Conservation (phyloP, 768 basidiomycete species). For the Suillus paluster region DNA sequence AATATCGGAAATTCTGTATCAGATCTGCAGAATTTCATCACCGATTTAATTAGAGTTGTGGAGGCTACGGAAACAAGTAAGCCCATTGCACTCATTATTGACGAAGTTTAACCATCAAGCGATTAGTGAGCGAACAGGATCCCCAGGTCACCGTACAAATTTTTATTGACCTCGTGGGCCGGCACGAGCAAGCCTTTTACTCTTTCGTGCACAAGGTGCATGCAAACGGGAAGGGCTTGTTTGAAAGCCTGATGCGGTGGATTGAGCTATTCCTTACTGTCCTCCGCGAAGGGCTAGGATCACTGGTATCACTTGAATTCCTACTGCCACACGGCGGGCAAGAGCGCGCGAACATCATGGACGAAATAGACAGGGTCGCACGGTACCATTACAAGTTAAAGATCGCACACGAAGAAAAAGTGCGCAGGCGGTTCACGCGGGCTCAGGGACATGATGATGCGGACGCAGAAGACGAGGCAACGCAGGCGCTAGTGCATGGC, state of each 20-base stretch:
- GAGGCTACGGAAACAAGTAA: conserved; percentile 88
- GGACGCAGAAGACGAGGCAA: conserved; percentile 83
- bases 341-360: conserved; percentile 76
- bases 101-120: conserved; percentile 8
- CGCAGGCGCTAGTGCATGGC: conserved; percentile 76
- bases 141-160: conserved; percentile 86
- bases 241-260: conserved; percentile 95
- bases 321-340: conserved; percentile 82
- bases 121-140: conserved; percentile 78
- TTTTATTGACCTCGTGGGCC: conserved; percentile 90
- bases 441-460: conserved; percentile 54
- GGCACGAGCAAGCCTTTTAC: conserved; percentile 97
- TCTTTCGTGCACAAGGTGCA: conserved; percentile 98
- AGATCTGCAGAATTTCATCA: conserved; percentile 93
- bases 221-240: conserved; percentile 92
- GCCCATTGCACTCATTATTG: conserved; percentile 32
- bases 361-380: conserved; percentile 88
- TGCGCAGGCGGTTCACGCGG: conserved; percentile 82
- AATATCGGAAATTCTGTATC: conserved; percentile 93
- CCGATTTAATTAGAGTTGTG: conserved; percentile 93
- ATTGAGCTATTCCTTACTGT: conserved; percentile 93
- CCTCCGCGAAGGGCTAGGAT: conserved; percentile 86
- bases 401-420: conserved; percentile 88
- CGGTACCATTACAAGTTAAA: conserved; percentile 95
- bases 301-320: conserved; percentile 74